Conservation (phyloP, 768 basidiomycete genomes). For the Kwoniella bestiolae region DNA sequence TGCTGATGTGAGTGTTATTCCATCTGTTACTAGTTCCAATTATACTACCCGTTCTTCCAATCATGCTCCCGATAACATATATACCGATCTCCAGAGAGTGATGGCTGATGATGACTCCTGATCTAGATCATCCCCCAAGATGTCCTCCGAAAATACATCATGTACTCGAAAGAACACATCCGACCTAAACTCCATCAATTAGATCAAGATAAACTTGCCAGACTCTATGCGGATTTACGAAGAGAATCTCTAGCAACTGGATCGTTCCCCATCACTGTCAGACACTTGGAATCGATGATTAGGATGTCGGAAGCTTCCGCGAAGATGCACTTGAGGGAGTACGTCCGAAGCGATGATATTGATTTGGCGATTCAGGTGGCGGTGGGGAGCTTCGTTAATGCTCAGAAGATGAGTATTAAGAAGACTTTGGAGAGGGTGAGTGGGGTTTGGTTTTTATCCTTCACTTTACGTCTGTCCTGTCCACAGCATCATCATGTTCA, state of each 20-base stretch:
- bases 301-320: conserved; percentile 98
- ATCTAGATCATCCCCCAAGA: conserved; percentile 93
- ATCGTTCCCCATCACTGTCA: conserved; percentile 97
- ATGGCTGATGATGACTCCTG: not conserved
- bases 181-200: conserved; percentile 90
- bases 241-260: conserved; percentile 96
- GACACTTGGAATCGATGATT: conserved; percentile 98
- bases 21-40: not conserved
- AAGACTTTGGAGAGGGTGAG: conserved; percentile 91
- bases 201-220: conserved; percentile 91
- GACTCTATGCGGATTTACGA: conserved; percentile 92
- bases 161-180: conserved; percentile 94
- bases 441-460: conserved; percentile 26
- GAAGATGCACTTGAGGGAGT: conserved; percentile 96
- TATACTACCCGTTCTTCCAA: not conserved
- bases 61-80: not conserved
- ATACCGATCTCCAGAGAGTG: not conserved
- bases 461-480: not conserved
- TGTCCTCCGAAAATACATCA: conserved; percentile 93
- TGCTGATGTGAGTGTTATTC: conserved; percentile 72
- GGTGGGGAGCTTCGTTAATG: conserved; percentile 89
- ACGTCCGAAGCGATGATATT: conserved; percentile 93
- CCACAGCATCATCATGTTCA: no score
- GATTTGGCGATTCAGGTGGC: conserved; percentile 96
- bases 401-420: conserved; percentile 98